These are phyloP conservation scores for Atractiella rhizophila DNA, from an alignment of 768 basidiomycete species.

Conservation along the genomic window DNA sequence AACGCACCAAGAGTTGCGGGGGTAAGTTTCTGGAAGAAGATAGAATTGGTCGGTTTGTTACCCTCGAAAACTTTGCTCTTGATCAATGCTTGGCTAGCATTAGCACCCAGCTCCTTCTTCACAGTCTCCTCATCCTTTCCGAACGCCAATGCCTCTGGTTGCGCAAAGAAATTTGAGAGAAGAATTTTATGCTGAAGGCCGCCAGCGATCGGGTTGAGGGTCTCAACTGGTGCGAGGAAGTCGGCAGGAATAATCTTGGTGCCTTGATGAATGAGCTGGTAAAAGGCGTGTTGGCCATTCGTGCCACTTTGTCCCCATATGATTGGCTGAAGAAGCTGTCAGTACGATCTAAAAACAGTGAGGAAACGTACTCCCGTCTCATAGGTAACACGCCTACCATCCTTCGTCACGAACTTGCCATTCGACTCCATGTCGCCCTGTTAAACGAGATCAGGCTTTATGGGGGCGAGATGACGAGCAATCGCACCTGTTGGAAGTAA, in stretches of 20 bases:
- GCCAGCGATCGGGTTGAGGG: conserved; percentile 61
- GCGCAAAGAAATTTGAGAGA: conserved; percentile 92
- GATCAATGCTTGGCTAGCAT: conserved; percentile 44
- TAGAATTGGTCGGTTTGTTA: conserved; percentile 85
- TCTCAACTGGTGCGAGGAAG: conserved; percentile 68
- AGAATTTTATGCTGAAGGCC: conserved; percentile 94
- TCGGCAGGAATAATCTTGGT: conserved; percentile 78
- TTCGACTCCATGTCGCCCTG: conserved; percentile 98
- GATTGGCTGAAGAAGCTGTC: conserved; percentile 41
- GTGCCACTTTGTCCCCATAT: conserved; percentile 98
- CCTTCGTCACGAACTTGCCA: conserved; percentile 87
- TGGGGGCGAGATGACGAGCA: background rate
- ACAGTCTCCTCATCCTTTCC: conserved; percentile 89
- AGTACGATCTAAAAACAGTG: background rate
- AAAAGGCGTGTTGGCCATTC: conserved; percentile 98
- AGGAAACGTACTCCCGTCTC: conserved; percentile 61
- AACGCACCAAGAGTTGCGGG: conserved; percentile 53
- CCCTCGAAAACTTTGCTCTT: conserved; percentile 98
- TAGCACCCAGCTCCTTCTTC: conserved; percentile 26
- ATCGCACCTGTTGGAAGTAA: conserved; percentile 75
- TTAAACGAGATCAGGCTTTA: background rate
- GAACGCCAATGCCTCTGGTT: conserved; percentile 54
- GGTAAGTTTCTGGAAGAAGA: conserved; percentile 78
- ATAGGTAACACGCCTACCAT: conserved; percentile 73
- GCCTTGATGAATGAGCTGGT: conserved; percentile 75